Base-by-base conservation (phyloP, 2,329 filamentous ascomycete genomes). In the Trichophaea hybrida region DNA sequence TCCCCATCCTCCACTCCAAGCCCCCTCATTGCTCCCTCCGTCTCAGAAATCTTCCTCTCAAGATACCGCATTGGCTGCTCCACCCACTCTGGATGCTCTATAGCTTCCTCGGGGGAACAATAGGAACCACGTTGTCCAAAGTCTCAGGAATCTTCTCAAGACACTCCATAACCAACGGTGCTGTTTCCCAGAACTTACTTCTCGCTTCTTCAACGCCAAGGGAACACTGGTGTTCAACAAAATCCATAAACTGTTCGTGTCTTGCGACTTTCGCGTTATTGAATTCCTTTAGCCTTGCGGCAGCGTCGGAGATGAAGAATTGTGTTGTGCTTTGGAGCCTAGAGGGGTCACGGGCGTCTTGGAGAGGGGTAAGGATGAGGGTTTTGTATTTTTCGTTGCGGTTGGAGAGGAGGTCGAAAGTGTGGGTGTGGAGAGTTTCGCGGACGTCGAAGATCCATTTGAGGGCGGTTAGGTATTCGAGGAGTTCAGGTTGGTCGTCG, bases 361-460 rank as follows among this genome's bases (percentile, higher is more conserved):
- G 76, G 70, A 95, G 96, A 0, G 91, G 90, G 4, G 83, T 80
- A 6, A 94, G 74, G 6, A 96, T 85, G 67, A 96, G 84, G 58
- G 86, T 82, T 65, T 86, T 83, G 72, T 95, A 97, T 37, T 88
- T 84, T 60, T 89, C 80, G 69, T 95, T 93, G 55, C 90, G 85
- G 70, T 90, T 87, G 17, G 83, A 84, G 37, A 95, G 80, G 8
- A 97, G 75, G 67, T 94, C 86, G 69, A 88, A 95, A 57, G 91
- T 80, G 68, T 88, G 86, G 48, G 87, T 83, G 73, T 97, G 85
- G 6, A 97, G 77, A 51, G 80, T 78, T 73, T 98, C 93, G n/a
- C 90, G 83, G 0, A 86, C 85, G 71, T 98, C 93, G 68, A 96
- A 97, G 6, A 97, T 82, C 90, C 93, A 97, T 69, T 97, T 98